Evolutionary conservation across 1,284 basidiomycete species (phyloP).

Genomic region (Ceratobasidium sp.): DNA sequence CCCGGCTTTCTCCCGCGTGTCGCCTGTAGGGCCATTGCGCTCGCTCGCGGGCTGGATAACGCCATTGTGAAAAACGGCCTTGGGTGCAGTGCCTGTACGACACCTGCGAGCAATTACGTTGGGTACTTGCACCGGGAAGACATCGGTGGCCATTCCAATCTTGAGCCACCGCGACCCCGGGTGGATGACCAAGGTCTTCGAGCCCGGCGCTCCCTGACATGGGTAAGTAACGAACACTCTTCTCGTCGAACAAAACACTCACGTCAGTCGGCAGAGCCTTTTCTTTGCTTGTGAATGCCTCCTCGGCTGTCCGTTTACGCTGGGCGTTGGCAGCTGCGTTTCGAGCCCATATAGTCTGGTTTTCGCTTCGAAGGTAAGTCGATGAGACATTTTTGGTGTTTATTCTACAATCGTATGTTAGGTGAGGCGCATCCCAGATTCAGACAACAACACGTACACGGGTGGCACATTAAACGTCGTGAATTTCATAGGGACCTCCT

Average conservation of each 20-base stretch:
- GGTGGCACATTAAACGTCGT: slow-evolving; percentile 79
- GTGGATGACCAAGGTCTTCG: slow-evolving; percentile 81
- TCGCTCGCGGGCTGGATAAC: slow-evolving; percentile 21
- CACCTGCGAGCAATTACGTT: slow-evolving; percentile 70
- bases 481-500: slow-evolving; percentile 73
- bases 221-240: slow-evolving; percentile 51
- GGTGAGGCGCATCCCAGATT: background rate
- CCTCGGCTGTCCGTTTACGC: slow-evolving; percentile 53
- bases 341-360: slow-evolving; percentile 71
- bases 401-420: slow-evolving; percentile 53
- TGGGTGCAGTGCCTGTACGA: slow-evolving; percentile 47
- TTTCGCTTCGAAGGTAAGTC: slow-evolving; percentile 71
- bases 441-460: slow-evolving; percentile 56
- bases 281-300: slow-evolving; percentile 33
- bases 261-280: slow-evolving; percentile 23
- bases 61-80: slow-evolving; percentile 7
- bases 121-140: slow-evolving; percentile 73
- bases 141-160: slow-evolving; percentile 89
- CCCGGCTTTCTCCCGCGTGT: background rate
- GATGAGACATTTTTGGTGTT: slow-evolving; percentile 78
- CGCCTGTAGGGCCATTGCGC: slow-evolving; percentile 12
- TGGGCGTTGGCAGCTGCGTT: slow-evolving; percentile 61
- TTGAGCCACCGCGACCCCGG: slow-evolving; percentile 87
- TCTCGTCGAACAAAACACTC: background rate
- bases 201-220: slow-evolving; percentile 60